A percentile compares a stretch with the other conserved stretches of the same genome.
These are phyloP conservation scores for Talaromyces liani DNA, from an alignment of 495 filamentous ascomycete species.

Conservation along the genomic window DNA sequence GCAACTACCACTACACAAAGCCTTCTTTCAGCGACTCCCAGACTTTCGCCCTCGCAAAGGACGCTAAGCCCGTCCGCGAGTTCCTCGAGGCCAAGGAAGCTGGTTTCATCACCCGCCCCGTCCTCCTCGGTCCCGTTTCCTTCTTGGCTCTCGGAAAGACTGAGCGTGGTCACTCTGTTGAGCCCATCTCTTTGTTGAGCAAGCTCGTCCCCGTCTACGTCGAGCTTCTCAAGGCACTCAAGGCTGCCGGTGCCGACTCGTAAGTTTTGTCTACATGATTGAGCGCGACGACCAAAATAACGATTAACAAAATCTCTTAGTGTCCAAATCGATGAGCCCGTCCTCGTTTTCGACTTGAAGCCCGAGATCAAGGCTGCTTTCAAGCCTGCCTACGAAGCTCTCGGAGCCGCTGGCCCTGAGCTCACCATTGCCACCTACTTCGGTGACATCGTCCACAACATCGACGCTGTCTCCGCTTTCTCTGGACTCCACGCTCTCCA, in stretches of 20 bases:
- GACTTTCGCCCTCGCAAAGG: conserved; percentile 76
- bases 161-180: conserved; percentile 83
- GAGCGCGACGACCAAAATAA: neutral
- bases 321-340: conserved; percentile 96
- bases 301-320: neutral
- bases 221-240: conserved; percentile 82
- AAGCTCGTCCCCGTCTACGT: conserved; percentile 89
- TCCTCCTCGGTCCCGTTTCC: conserved; percentile 90
- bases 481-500: conserved; percentile 75
- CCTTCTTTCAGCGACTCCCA: conserved; percentile 94
- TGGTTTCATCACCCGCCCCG: conserved; percentile 85
- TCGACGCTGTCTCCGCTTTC: conserved; percentile 68
- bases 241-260: conserved; percentile 83
- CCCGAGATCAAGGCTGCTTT: conserved; percentile 88
- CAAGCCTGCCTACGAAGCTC: conserved; percentile 90
- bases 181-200: conserved; percentile 86
- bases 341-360: conserved; percentile 87
- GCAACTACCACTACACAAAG: conserved; percentile 99
- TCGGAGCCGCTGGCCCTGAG: conserved; percentile 71
- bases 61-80: conserved; percentile 89
- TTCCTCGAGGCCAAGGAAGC: conserved; percentile 97
- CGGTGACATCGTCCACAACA: conserved; percentile 98
- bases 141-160: conserved; percentile 96
- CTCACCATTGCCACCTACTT: conserved; percentile 93
- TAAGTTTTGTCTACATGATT: neutral